Evolutionary conservation across 2,329 filamentous ascomycete species (phyloP).

Genomic region (Ceratocystis diversiconidia): DNA sequence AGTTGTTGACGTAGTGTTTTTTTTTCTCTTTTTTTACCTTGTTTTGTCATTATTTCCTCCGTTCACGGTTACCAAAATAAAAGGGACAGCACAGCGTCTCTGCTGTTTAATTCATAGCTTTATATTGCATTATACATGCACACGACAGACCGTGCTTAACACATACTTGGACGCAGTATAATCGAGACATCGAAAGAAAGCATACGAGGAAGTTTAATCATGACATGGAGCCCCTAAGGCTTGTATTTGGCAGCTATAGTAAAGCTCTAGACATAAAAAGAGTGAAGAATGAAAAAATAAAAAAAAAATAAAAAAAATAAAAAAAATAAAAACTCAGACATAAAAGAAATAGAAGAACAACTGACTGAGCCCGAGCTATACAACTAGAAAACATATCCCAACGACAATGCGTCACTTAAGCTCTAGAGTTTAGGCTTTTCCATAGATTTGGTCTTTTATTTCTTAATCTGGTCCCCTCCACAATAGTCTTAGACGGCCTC

Average conservation of each 20-base stretch:
- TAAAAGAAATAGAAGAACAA: neutral
- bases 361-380: neutral
- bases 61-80: slow-evolving; percentile 13
- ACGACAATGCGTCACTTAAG: neutral
- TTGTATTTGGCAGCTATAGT: neutral
- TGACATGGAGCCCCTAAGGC: neutral
- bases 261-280: neutral
- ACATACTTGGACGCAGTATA: too few species aligned
- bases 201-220: too few species aligned
- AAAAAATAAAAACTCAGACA: neutral
- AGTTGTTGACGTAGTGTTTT: slow-evolving; percentile 6
- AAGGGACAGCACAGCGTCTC: slow-evolving; percentile 9
- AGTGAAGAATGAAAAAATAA: neutral
- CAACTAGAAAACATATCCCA: neutral
- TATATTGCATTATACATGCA: neutral
- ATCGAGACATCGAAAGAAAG: too few species aligned
- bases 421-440: neutral
- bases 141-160: neutral
- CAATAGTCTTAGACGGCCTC: neutral
- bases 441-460: neutral
- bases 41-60: slow-evolving; percentile 7
- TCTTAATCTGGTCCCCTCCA: neutral
- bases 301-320: neutral
- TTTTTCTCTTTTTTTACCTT: neutral
- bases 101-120: slow-evolving; percentile 7